These are phyloP conservation scores for Pseudocercospora crystallina DNA, from an alignment of 2,329 filamentous ascomycete genomes.

Conservation along the genomic window DNA sequence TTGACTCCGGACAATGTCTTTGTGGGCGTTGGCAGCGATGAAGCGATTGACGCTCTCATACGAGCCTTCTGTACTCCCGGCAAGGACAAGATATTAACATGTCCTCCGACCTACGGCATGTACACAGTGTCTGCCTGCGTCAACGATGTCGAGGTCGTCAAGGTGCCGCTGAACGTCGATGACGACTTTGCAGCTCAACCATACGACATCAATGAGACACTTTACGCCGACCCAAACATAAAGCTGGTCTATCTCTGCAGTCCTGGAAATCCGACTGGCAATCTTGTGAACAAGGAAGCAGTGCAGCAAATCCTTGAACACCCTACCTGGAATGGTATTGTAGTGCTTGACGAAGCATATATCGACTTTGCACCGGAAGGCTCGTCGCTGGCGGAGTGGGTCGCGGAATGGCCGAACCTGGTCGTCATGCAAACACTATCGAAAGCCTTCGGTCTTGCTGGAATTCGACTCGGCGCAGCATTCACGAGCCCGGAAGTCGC, in stretches of 20 bases:
- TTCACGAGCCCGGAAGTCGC: constrained; percentile 78
- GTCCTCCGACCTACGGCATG: constrained; percentile 98
- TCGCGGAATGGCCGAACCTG: constrained; percentile 87
- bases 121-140: constrained; percentile 91
- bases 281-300: constrained; percentile 72
- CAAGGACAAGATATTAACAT: constrained; percentile 86
- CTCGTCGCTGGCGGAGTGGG: constrained; percentile 85
- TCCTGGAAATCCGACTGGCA: constrained; percentile 90
- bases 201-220: constrained; percentile 62
- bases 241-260: constrained; percentile 93
- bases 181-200: constrained; percentile 75
- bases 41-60: constrained; percentile 91
- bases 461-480: constrained; percentile 83
- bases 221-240: constrained; percentile 66
- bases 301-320: constrained; percentile 74
- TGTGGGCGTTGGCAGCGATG: constrained; percentile 92
- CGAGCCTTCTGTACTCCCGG: constrained; percentile 90
- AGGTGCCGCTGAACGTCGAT: constrained; percentile 74
- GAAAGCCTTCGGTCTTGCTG: constrained; percentile 94
- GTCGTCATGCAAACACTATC: constrained; percentile 98
- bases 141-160: constrained; percentile 84
- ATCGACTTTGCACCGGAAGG: constrained; percentile 85
- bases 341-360: constrained; percentile 94
- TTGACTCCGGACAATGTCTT: constrained; percentile 84
- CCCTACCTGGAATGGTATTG: constrained; percentile 90